Conservation (phyloP, 1,139 yeast genomes). For the Pichia inconspicua region DNA sequence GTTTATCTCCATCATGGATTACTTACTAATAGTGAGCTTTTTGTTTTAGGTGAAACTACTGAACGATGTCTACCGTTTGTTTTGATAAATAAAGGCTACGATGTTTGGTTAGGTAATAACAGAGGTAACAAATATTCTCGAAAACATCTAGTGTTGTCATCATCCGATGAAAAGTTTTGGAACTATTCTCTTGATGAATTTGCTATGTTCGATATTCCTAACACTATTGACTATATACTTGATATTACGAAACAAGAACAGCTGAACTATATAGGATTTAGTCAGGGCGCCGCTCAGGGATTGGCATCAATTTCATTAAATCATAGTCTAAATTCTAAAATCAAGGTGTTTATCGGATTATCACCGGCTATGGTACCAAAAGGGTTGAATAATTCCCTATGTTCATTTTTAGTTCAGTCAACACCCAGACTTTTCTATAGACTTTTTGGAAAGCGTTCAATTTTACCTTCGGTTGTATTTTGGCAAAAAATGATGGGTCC, state of each 20-base stretch:
- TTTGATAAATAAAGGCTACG: constrained; percentile 71
- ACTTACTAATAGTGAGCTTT: constrained; percentile 39
- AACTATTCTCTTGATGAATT: constrained; percentile 77
- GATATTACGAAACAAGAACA: constrained; percentile 32
- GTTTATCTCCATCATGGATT: constrained; percentile 44
- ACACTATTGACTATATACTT: constrained; percentile 56
- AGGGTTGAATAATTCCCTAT: constrained; percentile 34
- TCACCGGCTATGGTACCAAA: constrained; percentile 42
- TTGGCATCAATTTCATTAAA: constrained; percentile 37
- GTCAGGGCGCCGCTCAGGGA: constrained; percentile 42
- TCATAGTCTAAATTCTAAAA: constrained; percentile 31
- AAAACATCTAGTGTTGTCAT: constrained; percentile 28
- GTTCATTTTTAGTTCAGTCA: constrained; percentile 33
- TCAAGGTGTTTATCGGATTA: constrained; percentile 35
- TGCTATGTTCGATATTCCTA: constrained; percentile 76
- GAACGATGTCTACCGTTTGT: constrained; percentile 52
- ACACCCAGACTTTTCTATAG: constrained; percentile 33
- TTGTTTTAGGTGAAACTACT: constrained; percentile 34
- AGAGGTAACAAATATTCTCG: constrained; percentile 79
- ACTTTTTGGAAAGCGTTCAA: constrained; percentile 37
- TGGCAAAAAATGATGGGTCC: constrained; percentile 39
- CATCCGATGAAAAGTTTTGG: constrained; percentile 58
- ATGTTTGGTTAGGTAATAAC: constrained; percentile 86
- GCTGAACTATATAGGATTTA: constrained; percentile 36
- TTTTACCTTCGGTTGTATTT: constrained; percentile 39